phyloP scores from a whole-genome alignment of 2,329 filamentous ascomycete genomes.

The Scleromitrula shiraiana region DNA sequence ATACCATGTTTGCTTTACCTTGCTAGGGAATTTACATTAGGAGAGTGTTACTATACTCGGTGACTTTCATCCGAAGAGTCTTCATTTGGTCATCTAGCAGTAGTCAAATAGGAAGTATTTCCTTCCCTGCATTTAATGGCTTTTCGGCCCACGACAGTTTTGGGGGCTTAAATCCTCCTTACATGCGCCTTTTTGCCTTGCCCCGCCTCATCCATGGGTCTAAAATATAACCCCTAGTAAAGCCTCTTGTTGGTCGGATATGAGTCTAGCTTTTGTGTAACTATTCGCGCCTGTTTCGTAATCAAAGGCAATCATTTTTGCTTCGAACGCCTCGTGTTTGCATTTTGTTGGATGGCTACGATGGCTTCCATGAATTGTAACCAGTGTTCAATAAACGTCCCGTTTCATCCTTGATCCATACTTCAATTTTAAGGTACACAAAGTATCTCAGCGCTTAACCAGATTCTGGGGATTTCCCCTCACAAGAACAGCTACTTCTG shows the following conservation, averaged over 20 bases:
- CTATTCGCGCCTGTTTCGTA: constrained; percentile 2
- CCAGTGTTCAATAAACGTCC: too few relatives aligned
- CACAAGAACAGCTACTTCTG: neutral
- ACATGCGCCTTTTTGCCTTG: neutral
- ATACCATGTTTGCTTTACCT: neutral
- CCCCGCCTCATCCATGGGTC: neutral
- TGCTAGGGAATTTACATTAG: too few relatives aligned
- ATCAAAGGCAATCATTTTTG: neutral
- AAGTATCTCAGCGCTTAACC: constrained; percentile 1
- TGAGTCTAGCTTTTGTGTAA: constrained; percentile 1
- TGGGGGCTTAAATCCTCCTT: neutral
- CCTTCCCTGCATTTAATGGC: constrained; percentile 1
- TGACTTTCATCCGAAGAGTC: neutral
- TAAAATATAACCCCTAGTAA: neutral
- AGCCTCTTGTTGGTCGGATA: neutral
- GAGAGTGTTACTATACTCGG: too few relatives aligned
- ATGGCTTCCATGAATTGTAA: too few relatives aligned
- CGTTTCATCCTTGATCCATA: neutral
- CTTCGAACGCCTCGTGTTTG: neutral
- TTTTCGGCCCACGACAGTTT: neutral
- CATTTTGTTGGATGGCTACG: neutral
- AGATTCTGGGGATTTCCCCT: constrained; percentile 3
- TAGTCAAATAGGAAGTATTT: neutral
- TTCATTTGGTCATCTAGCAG: neutral
- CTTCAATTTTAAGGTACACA: neutral